Percentiles rank a stretch among this genome's conserved stretches.
Evolutionary conservation across 2,329 filamentous ascomycete genomes (phyloP).

Genomic region (Aspergillus proliferans): DNA sequence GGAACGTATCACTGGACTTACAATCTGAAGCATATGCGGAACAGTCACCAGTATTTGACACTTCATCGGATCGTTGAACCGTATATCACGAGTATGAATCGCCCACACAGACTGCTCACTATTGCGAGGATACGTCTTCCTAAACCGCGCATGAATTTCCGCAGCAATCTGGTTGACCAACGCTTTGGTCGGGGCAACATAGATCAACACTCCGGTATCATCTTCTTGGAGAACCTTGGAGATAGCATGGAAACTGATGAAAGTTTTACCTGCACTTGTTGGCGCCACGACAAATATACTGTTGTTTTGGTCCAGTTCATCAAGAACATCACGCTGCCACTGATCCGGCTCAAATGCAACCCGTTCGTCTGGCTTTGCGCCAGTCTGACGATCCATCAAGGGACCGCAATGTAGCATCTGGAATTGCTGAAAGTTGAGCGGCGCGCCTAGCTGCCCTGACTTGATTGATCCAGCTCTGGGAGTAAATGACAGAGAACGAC

Average conservation of each 20-base stretch:
- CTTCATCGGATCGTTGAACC: constrained; percentile 65
- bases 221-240: constrained; percentile 63
- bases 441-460: not conserved
- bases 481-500: not conserved
- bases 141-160: constrained; percentile 68
- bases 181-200: constrained; percentile 75
- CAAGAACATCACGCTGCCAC: constrained; percentile 69
- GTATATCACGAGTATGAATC: constrained; percentile 69
- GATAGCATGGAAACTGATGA: constrained; percentile 79
- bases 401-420: constrained; percentile 63
- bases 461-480: not conserved
- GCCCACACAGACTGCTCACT: constrained; percentile 66
- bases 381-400: constrained; percentile 65
- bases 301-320: constrained; percentile 63
- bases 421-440: constrained; percentile 41
- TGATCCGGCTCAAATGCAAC: constrained; percentile 63
- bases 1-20: not conserved
- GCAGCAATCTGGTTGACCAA: constrained; percentile 79
- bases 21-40: constrained; percentile 68
- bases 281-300: constrained; percentile 71
- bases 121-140: constrained; percentile 54
- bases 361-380: constrained; percentile 52
- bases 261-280: constrained; percentile 74
- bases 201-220: constrained; percentile 66
- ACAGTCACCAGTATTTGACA: constrained; percentile 74